phyloP scores from a whole-genome alignment of 306 rosid species.

The Dryas alaskensis region DNA sequence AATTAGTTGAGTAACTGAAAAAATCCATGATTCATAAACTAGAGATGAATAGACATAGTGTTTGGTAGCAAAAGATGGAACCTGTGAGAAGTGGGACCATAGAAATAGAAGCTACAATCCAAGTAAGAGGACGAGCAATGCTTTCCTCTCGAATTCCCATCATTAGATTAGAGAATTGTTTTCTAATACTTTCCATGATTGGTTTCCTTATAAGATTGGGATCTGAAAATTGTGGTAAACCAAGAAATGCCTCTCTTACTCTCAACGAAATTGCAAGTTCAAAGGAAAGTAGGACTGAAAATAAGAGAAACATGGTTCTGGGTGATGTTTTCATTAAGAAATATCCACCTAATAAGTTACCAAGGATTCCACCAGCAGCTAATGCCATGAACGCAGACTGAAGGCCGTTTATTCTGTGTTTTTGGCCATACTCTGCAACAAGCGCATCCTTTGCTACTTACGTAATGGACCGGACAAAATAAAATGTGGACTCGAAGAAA shows the following conservation, averaged over 20 bases:
- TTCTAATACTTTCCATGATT: conserved; percentile 43
- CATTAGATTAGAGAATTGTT: conserved; percentile 51
- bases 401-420: conserved; percentile 59
- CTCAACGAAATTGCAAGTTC: conserved; percentile 57
- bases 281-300: conserved; percentile 47
- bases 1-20: too few species aligned
- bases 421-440: conserved; percentile 77
- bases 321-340: conserved; percentile 57
- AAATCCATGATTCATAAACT: too few species aligned
- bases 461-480: conserved; percentile 40
- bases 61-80: conserved; percentile 82
- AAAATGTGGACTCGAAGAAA: too few species aligned
- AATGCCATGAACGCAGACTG: conserved; percentile 87
- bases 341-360: conserved; percentile 79
- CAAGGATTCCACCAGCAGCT: conserved; percentile 82
- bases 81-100: conserved; percentile 77
- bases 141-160: conserved; percentile 45
- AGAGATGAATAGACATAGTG: conserved; percentile 57
- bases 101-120: conserved; percentile 76
- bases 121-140: conserved; percentile 52
- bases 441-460: conserved; percentile 96
- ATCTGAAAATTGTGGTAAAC: conserved; percentile 42
- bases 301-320: conserved; percentile 55
- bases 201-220: conserved; percentile 31
- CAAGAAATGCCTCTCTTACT: conserved; percentile 66